Evolutionary conservation across 2,329 filamentous ascomycete species (phyloP).

Genomic region (Periglandula ipomoeae): DNA sequence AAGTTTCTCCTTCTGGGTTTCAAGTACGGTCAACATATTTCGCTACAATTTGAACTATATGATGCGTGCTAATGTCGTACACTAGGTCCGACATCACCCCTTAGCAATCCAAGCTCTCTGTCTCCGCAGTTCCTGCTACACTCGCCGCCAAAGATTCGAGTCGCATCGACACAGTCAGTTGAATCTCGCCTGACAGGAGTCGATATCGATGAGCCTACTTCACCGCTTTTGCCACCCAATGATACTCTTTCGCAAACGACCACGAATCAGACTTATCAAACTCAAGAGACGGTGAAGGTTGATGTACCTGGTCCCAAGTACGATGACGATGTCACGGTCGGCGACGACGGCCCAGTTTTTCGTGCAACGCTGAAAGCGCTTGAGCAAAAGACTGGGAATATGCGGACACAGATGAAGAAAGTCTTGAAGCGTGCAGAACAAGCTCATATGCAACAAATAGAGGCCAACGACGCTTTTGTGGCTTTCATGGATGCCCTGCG

Average conservation of each 20-base stretch:
- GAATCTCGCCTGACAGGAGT: constrained; percentile 70
- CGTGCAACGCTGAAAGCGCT: constrained; percentile 92
- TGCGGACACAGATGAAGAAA: constrained; percentile 92
- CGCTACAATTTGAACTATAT: not conserved
- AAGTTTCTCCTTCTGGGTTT: constrained; percentile 91
- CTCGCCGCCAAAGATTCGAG: constrained; percentile 66
- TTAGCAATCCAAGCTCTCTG: constrained; percentile 54
- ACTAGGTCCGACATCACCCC: constrained; percentile 33
- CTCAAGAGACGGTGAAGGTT: constrained; percentile 58
- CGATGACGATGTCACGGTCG: constrained; percentile 72
- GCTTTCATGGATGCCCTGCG: constrained; percentile 78
- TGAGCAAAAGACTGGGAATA: constrained; percentile 92
- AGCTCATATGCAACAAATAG: constrained; percentile 67
- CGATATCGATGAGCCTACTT: constrained; percentile 55
- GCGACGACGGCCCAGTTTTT: constrained; percentile 91
- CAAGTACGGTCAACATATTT: constrained; percentile 47
- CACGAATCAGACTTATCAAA: constrained; percentile 15
- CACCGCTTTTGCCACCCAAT: constrained; percentile 33
- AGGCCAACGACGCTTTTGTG: constrained; percentile 77
- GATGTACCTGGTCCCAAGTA: constrained; percentile 82
- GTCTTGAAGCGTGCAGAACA: constrained; percentile 91
- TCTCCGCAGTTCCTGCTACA: constrained; percentile 65
- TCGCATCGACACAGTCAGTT: constrained; percentile 80
- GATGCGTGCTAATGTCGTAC: not conserved
- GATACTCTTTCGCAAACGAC: constrained; percentile 25